phyloP scores from a whole-genome alignment of 1,139 yeast species.

The Diutina catenulata region DNA sequence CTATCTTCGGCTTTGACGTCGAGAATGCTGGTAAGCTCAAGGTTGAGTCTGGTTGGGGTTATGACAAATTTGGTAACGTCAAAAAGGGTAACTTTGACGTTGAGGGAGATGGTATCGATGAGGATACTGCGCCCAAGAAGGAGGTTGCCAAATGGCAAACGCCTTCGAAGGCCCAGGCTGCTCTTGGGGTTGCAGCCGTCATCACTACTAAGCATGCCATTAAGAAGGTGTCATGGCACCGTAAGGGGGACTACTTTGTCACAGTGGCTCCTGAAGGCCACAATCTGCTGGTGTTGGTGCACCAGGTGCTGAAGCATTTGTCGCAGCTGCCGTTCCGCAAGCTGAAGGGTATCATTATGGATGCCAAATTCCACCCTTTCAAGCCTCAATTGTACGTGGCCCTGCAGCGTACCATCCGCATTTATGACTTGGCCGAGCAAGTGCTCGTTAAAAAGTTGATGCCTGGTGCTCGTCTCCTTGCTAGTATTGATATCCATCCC shows the following conservation, averaged over 20 bases:
- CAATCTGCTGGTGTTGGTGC: slow-evolving; percentile 82
- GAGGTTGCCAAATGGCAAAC: slow-evolving; percentile 77
- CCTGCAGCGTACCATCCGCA: slow-evolving; percentile 82
- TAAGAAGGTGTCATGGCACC: slow-evolving; percentile 87
- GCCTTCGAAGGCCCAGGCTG: slow-evolving; percentile 52
- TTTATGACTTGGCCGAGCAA: slow-evolving; percentile 86
- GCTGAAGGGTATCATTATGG: slow-evolving; percentile 89
- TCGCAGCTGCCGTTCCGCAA: slow-evolving; percentile 96
- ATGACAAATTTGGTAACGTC: slow-evolving; percentile 59
- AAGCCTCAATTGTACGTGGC: slow-evolving; percentile 91
- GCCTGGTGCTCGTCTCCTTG: slow-evolving; percentile 96
- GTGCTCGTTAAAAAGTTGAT: slow-evolving; percentile 67
- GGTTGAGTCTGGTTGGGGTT: slow-evolving; percentile 90
- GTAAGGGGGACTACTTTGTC: slow-evolving; percentile 94
- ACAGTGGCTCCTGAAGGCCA: slow-evolving; percentile 87
- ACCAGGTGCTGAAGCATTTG: slow-evolving; percentile 85
- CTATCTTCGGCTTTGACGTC: slow-evolving; percentile 77
- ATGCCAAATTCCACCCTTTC: slow-evolving; percentile 94
- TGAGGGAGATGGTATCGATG: slow-evolving; percentile 13
- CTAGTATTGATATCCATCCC: slow-evolving; percentile 88
- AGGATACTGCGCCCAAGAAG: slow-evolving; percentile 25
- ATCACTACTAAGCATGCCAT: slow-evolving; percentile 64
- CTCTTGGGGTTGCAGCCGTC: slow-evolving; percentile 57
- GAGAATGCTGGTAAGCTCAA: slow-evolving; percentile 73
- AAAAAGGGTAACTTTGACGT: slow-evolving; percentile 29